Evolutionary conservation across 1,139 yeast genomes (phyloP).

Genomic region (Debaryomyces psychrophilus): DNA sequence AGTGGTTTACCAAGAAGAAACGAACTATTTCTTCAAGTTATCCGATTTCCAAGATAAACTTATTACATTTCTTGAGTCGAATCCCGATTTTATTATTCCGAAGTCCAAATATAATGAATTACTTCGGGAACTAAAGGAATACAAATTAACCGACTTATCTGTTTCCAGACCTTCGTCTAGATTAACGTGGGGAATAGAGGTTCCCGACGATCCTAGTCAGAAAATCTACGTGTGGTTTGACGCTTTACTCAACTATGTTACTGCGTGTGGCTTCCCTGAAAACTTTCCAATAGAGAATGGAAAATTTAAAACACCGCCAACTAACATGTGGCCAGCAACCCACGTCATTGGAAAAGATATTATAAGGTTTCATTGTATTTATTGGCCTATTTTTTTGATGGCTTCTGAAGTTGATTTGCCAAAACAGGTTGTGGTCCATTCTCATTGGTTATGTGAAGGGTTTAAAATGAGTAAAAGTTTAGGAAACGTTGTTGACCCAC

Average conservation of each 20-base stretch:
- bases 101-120: constrained; percentile 56
- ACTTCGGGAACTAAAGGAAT: constrained; percentile 56
- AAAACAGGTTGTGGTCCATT: constrained; percentile 77
- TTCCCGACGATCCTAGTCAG: constrained; percentile 79
- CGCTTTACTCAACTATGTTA: constrained; percentile 83
- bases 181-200: constrained; percentile 87
- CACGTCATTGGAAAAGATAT: constrained; percentile 95
- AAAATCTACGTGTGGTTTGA: constrained; percentile 96
- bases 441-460: constrained; percentile 93
- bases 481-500: constrained; percentile 96
- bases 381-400: constrained; percentile 92
- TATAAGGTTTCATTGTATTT: constrained; percentile 81
- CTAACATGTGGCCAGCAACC: constrained; percentile 59
- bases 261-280: constrained; percentile 68
- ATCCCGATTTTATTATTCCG: constrained; percentile 70
- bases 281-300: constrained; percentile 15
- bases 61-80: constrained; percentile 47
- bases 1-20: constrained; percentile 77
- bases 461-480: constrained; percentile 90
- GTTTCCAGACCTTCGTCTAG: constrained; percentile 81
- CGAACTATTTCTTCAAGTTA: constrained; percentile 82
- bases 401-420: constrained; percentile 81
- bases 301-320: constrained; percentile 15
- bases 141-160: constrained; percentile 65
- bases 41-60: constrained; percentile 60